These are phyloP conservation scores for Isabelozyma heimii DNA, from an alignment of 805 yeast genomes.

Conservation along the genomic window DNA sequence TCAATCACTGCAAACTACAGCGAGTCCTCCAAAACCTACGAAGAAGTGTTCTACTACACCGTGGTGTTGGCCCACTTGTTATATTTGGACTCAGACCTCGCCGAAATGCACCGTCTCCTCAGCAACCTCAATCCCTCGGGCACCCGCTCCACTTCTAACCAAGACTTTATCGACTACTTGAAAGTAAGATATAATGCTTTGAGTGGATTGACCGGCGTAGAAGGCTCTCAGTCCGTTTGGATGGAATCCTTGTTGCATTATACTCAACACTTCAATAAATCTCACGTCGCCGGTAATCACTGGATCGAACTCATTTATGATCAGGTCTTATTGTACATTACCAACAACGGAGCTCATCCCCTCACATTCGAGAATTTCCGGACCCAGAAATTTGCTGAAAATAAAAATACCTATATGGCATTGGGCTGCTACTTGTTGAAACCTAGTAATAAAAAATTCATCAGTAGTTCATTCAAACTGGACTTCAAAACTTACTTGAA, in stretches of 20 bases:
- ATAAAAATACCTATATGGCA: slow-evolving; percentile 21
- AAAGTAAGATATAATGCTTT: slow-evolving; percentile 32
- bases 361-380: slow-evolving; percentile 15
- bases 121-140: not conserved
- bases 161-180: slow-evolving; percentile 28
- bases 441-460: slow-evolving; percentile 11
- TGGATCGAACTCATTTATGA: slow-evolving; percentile 32
- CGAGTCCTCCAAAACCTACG: slow-evolving; percentile 17
- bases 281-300: slow-evolving; percentile 30
- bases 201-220: slow-evolving; percentile 20
- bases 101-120: slow-evolving; percentile 12
- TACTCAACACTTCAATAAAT: slow-evolving; percentile 19
- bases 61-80: slow-evolving; percentile 35
- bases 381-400: slow-evolving; percentile 18
- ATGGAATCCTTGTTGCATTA: slow-evolving; percentile 22
- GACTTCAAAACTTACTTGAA: slow-evolving; percentile 25
- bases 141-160: slow-evolving; percentile 5
- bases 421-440: slow-evolving; percentile 25
- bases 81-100: slow-evolving; percentile 21
- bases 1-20: slow-evolving; percentile 24
- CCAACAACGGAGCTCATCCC: slow-evolving; percentile 13
- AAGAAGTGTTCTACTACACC: slow-evolving; percentile 30
- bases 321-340: slow-evolving; percentile 14
- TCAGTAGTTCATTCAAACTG: slow-evolving; percentile 15
- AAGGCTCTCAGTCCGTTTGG: slow-evolving; percentile 21